A percentile compares a stretch with the other conserved stretches of the same genome.
Evolutionary conservation across 768 basidiomycete species (phyloP).

Genomic region (Mycena metata): DNA sequence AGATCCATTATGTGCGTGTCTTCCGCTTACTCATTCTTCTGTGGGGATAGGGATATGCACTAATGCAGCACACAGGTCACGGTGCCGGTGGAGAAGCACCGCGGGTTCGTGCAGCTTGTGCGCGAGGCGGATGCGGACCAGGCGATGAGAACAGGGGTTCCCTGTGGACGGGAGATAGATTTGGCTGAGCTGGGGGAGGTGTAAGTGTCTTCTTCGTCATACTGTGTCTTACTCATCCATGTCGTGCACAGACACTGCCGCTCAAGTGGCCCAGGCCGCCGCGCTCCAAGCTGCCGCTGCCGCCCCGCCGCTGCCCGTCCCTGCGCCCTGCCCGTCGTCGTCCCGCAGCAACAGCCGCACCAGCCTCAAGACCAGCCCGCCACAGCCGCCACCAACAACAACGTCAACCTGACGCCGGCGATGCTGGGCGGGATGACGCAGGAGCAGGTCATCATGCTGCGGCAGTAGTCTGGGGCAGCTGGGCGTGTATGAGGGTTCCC

Average conservation of each 20-base stretch:
- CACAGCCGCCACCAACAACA: too few species aligned
- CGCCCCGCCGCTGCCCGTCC: background rate
- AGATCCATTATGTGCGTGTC: conserved; percentile 88
- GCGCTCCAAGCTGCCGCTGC: conserved; percentile 53
- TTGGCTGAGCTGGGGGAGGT: conserved; percentile 92
- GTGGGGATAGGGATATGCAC: conserved; percentile 26
- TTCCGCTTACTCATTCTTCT: conserved; percentile 13
- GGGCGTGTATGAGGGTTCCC: conserved; percentile 45
- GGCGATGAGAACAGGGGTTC: conserved; percentile 97
- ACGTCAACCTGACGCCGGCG: too few species aligned
- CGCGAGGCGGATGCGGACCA: conserved; percentile 91
- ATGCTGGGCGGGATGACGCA: conserved; percentile 53
- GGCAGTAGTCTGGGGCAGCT: conserved; percentile 67
- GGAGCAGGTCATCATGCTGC: conserved; percentile 73
- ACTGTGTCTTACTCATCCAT: background rate
- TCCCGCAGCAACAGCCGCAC: conserved; percentile 5
- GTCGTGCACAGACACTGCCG: conserved; percentile 77
- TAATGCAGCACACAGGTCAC: conserved; percentile 74
- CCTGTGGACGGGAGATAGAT: conserved; percentile 94
- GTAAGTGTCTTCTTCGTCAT: conserved; percentile 73
- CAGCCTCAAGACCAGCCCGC: too few species aligned
- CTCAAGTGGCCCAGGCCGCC: conserved; percentile 84
- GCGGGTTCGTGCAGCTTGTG: conserved; percentile 96
- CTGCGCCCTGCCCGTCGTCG: conserved; percentile 3
- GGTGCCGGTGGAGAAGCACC: conserved; percentile 96